phyloP scores from a whole-genome alignment of 352 stramenopile species.

The Phytophthora nicotianae region DNA sequence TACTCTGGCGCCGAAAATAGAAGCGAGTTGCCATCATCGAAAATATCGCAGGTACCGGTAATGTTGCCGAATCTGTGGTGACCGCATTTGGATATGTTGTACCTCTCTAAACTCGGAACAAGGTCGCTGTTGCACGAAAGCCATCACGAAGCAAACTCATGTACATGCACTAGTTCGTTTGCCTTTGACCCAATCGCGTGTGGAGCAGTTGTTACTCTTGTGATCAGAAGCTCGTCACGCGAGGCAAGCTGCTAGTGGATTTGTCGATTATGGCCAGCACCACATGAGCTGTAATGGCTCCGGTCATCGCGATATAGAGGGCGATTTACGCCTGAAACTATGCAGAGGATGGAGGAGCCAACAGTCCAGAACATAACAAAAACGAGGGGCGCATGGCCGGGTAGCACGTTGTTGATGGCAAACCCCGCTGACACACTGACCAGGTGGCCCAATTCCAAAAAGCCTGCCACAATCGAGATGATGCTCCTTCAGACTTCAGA shows the following conservation, averaged over 20 bases:
- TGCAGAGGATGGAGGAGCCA: background rate
- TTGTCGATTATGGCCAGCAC: slow-evolving; percentile 23
- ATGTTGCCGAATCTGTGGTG: too few species aligned
- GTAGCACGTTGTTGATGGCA: slow-evolving; percentile 17
- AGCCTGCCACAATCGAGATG: slow-evolving; percentile 13
- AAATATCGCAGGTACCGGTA: slow-evolving; percentile 28
- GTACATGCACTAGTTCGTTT: background rate
- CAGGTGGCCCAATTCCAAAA: background rate
- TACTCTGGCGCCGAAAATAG: slow-evolving; percentile 7
- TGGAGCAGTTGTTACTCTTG: background rate
- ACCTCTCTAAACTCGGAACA: background rate
- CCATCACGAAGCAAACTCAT: too few species aligned
- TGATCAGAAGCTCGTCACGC: slow-evolving; percentile 4
- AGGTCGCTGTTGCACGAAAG: background rate
- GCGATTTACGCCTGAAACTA: background rate
- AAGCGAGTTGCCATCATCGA: slow-evolving; percentile 21
- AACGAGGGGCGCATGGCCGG: background rate
- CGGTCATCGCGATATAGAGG: slow-evolving; percentile 4
- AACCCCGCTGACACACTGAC: too few species aligned
- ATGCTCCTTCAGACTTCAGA: slow-evolving; percentile 5
- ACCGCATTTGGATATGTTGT: background rate
- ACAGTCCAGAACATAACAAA: background rate
- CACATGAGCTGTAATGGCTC: slow-evolving; percentile 2
- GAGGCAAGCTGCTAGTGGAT: background rate
- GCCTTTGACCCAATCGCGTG: background rate